A percentile compares a stretch with the other conserved stretches of the same genome.
Evolutionary conservation across 148 eudicot genomes (phyloP).

Genomic region (Mesembryanthemum crystallinum): DNA sequence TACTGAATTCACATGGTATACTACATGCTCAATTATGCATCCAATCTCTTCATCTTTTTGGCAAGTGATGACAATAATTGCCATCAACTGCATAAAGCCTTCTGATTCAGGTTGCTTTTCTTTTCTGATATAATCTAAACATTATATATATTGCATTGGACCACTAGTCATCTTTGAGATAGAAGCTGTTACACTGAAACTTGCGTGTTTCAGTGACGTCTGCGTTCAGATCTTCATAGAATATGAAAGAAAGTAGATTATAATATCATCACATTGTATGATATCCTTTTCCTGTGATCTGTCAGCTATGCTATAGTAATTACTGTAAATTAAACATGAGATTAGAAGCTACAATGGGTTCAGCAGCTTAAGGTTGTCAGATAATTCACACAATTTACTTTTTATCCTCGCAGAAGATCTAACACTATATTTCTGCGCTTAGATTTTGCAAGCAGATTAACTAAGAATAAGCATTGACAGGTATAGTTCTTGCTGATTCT

Average conservation of each 20-base stretch:
- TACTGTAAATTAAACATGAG: not conserved
- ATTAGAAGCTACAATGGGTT: not conserved
- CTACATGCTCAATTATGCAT: constrained; percentile 21
- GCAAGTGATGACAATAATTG: constrained; percentile 18
- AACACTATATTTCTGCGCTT: not conserved
- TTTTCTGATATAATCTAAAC: not conserved
- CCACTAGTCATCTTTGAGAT: constrained; percentile 11
- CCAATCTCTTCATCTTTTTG: constrained; percentile 9
- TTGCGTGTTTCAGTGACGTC: constrained; percentile 5
- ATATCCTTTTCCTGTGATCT: not conserved
- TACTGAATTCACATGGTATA: constrained; percentile 14
- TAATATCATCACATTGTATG: not conserved
- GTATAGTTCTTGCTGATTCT: not conserved
- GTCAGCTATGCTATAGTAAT: not conserved
- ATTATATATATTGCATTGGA: not conserved
- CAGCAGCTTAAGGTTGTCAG: not conserved
- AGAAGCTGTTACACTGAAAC: not conserved
- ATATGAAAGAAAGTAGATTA: constrained; percentile 1
- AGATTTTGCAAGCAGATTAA: not conserved
- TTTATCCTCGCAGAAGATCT: not conserved
- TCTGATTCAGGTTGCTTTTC: not conserved
- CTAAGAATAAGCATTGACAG: not conserved
- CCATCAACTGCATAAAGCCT: constrained; percentile 15
- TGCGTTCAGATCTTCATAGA: constrained; percentile 11
- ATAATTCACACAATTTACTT: not conserved